phyloP scores from a whole-genome alignment of 345 rosid genomes.

The Kandelia obovata region DNA sequence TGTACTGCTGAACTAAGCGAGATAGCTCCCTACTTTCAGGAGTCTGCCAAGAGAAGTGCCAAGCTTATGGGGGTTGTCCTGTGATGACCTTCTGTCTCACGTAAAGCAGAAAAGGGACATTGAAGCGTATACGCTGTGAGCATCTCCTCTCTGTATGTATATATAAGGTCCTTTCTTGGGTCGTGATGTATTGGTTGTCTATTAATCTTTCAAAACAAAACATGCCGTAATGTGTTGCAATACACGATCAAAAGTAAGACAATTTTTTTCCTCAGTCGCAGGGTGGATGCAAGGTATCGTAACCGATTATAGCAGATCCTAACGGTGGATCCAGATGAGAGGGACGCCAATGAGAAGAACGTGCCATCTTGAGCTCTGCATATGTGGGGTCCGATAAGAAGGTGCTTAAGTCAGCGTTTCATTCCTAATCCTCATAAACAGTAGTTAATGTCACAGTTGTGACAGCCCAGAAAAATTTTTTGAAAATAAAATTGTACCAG shows the following conservation, averaged over 20 bases:
- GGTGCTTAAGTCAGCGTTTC: conserved; percentile 25
- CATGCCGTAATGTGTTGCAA: neutral
- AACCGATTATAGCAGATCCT: conserved; percentile 72
- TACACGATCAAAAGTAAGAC: neutral
- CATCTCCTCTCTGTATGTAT: neutral
- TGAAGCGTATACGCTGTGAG: conserved; percentile 55
- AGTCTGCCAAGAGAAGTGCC: conserved; percentile 57
- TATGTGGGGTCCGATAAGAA: conserved; percentile 57
- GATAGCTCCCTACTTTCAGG: conserved; percentile 49
- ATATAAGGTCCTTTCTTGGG: no score
- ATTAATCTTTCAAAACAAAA: no score
- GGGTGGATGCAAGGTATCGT: conserved; percentile 59
- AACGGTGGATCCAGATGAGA: conserved; percentile 67
- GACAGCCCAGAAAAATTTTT: no score
- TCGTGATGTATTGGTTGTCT: no score
- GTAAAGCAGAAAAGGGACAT: conserved; percentile 70
- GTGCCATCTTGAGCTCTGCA: conserved; percentile 74
- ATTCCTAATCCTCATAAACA: no score
- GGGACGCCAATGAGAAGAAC: conserved; percentile 34
- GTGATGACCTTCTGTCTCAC: conserved; percentile 64
- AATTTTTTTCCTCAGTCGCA: conserved; percentile 17
- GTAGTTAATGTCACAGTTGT: no score
- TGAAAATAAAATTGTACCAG: no score
- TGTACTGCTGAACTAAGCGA: conserved; percentile 76
- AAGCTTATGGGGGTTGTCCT: conserved; percentile 80